Evolutionary conservation across 176 grass and related monocot genomes (phyloP), one percentile per base, ranked within the genome.

Genomic region (Phoenix roebelenii): DNA sequence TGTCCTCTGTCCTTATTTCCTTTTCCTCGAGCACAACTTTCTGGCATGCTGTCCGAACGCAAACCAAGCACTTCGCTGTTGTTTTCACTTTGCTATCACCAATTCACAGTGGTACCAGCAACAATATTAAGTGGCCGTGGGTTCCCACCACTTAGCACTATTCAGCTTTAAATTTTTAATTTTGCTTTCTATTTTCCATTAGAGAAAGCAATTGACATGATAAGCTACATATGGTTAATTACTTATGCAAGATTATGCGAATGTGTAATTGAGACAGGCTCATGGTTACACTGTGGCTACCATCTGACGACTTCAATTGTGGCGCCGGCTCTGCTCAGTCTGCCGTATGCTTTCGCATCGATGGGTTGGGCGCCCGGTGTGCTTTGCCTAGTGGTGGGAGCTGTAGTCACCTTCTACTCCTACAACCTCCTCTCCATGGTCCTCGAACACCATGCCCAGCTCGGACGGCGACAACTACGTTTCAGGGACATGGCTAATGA

Each of bases 361-460:
- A 60, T 96, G 61, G 83, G 92, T 20, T 96, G 92, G 92, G 22
- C 53, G 24, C 68, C 78, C 1, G 92, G 83, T 49, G 54, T 90
- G 30, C 59, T 70, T 18, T 87, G 77, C 78, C 83, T 96, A 17
- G 50, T 76, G 56, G 53, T 77, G 61, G 92, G 80, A 28, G 81
- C 83, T 5, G 51, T 53, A 25, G 80, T 90, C 57, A 75, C 92
- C 32, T 96, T 96, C 83, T 96, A 96, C 75, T 96, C 92, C 19
- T 96, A 96, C 80, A 96, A 96, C 69, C 92, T 96, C 77, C 71
- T 96, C 75, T 90, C 92, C 55, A 54, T 67, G 23, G 87, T 96
- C 22, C 83, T 96, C 18, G 92, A 96, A 80, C 92, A 96, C 77
- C 83, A 96, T 54, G 92, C 86, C n/a, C 64, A 80, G 64, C 83